Percentiles rank a stretch among this genome's conserved stretches.
Conservation (phyloP, 352 stramenopile species). For the Globisporangium orthogonon region DNA sequence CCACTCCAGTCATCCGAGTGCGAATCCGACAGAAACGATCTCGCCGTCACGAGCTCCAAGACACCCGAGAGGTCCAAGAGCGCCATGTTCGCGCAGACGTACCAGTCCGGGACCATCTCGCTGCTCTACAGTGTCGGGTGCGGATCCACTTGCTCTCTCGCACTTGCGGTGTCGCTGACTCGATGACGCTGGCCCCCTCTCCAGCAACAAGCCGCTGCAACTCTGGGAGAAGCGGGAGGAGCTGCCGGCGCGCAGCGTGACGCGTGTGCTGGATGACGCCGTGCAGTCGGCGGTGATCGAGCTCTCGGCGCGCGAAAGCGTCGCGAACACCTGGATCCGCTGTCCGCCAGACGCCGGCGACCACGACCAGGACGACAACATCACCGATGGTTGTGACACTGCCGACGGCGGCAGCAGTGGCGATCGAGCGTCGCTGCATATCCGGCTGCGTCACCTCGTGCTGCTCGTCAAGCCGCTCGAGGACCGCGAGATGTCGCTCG, state of each 20-base stretch:
- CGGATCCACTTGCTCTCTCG: conserved; percentile 7
- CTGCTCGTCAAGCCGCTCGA: conserved; percentile 38
- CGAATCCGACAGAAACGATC: background rate
- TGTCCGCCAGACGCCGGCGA: conserved; percentile 20
- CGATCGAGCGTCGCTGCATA: conserved; percentile 26
- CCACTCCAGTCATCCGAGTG: no score
- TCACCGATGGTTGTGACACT: background rate
- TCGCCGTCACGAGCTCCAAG: background rate
- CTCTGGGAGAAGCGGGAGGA: conserved; percentile 54
- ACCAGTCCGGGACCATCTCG: conserved; percentile 48
- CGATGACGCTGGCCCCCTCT: background rate
- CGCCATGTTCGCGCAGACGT: conserved; percentile 41
- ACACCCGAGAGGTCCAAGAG: background rate
- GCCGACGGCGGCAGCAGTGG: background rate
- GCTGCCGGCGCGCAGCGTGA: conserved; percentile 17
- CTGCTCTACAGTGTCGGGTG: conserved; percentile 60
- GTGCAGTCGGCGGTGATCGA: conserved; percentile 56
- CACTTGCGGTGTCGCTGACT: background rate
- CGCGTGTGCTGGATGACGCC: conserved; percentile 45
- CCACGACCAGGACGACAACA: background rate
- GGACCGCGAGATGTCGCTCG: conserved; percentile 33
- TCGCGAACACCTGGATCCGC: conserved; percentile 41
- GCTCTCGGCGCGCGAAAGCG: conserved; percentile 22
- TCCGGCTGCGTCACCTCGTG: conserved; percentile 41
- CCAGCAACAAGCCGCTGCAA: conserved; percentile 44